phyloP scores from a whole-genome alignment of 1,284 basidiomycete genomes.

The Peniophora sp. region DNA sequence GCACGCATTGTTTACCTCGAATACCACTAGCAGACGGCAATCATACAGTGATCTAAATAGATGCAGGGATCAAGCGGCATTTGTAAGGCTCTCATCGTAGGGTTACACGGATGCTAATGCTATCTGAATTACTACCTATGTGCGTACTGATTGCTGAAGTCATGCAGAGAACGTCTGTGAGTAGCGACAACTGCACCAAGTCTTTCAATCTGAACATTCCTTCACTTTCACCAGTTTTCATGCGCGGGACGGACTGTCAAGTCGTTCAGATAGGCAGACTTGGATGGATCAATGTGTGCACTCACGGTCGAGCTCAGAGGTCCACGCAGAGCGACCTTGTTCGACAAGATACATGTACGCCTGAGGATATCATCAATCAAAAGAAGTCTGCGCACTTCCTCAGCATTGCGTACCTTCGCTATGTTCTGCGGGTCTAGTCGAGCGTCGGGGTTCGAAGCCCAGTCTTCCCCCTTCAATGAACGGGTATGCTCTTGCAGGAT shows the following conservation, averaged over 20 bases:
- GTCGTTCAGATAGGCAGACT: background rate
- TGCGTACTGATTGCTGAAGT: too few species aligned
- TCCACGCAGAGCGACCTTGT: conserved; percentile 40
- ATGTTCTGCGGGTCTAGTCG: conserved; percentile 57
- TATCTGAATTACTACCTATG: too few species aligned
- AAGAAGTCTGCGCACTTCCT: background rate
- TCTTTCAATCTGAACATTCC: too few species aligned
- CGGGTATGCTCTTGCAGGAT: background rate
- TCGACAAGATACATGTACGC: conserved; percentile 33
- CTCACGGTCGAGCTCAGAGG: conserved; percentile 40
- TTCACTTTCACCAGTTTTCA: conserved; percentile 32
- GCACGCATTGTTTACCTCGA: too few species aligned
- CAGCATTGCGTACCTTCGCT: conserved; percentile 38
- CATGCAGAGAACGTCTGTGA: too few species aligned
- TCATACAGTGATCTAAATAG: too few species aligned
- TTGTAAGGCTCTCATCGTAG: too few species aligned
- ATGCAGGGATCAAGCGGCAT: too few species aligned
- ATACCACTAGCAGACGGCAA: too few species aligned
- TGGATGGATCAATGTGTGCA: conserved; percentile 1
- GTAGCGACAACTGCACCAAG: too few species aligned
- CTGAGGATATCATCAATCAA: conserved; percentile 14
- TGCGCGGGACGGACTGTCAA: conserved; percentile 34
- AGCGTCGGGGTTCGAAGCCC: conserved; percentile 36
- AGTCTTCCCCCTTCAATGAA: conserved; percentile 26
- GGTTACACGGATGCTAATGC: too few species aligned